Percentiles rank a stretch among this genome's conserved stretches.
phyloP scores from a whole-genome alignment of 441 rosid genomes.

The Biscutella laevigata region DNA sequence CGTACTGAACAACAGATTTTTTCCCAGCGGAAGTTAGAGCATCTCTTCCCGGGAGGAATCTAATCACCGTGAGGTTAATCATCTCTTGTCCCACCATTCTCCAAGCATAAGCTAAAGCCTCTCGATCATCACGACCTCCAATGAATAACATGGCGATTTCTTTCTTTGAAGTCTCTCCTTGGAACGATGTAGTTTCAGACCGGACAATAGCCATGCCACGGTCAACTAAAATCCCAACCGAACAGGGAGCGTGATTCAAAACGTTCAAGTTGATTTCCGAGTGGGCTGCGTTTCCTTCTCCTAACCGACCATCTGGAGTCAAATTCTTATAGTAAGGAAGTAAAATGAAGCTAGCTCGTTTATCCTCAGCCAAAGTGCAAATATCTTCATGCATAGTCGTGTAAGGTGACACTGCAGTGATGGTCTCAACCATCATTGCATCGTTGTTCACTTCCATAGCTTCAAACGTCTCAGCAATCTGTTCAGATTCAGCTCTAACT shows the following conservation, averaged over 20 bases:
- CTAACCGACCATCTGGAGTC: constrained; percentile 23
- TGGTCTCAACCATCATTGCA: constrained; percentile 16
- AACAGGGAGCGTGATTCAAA: constrained; percentile 26
- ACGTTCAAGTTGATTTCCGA: constrained; percentile 27
- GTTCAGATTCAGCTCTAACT: constrained; percentile 22
- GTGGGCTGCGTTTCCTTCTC: constrained; percentile 17
- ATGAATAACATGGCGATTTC: constrained; percentile 25
- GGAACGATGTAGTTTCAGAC: constrained; percentile 6
- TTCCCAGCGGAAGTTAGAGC: not conserved
- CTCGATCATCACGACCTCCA: constrained; percentile 38
- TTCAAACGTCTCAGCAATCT: constrained; percentile 18
- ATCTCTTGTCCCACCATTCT: constrained; percentile 26
- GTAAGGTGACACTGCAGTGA: constrained; percentile 35
- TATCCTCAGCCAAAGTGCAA: constrained; percentile 36
- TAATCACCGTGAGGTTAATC: constrained; percentile 24
- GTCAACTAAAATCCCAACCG: constrained; percentile 32
- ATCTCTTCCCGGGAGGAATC: constrained; percentile 24
- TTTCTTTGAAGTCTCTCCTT: not conserved
- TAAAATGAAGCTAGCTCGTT: constrained; percentile 29
- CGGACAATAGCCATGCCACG: constrained; percentile 22
- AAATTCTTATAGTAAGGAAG: constrained; percentile 32
- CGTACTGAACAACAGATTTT: not conserved
- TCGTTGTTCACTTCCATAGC: constrained; percentile 17
- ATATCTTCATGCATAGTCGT: constrained; percentile 40
- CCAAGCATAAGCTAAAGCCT: constrained; percentile 40